Evolutionary conservation across 2,329 filamentous ascomycete species (phyloP).

Genomic region (Salinomyces thailandicus): DNA sequence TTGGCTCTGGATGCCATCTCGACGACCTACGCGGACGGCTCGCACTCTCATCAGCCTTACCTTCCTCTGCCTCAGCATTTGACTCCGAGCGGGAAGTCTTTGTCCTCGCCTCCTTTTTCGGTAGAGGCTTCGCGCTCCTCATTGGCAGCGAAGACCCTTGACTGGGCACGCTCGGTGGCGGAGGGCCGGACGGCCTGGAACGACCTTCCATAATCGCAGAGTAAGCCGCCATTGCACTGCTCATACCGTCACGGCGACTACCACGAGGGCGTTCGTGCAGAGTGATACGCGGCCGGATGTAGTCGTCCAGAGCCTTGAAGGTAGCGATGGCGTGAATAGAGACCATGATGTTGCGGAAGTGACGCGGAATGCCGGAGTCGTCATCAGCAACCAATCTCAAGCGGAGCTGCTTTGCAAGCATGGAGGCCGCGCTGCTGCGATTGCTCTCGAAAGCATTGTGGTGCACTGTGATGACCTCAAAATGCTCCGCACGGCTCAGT

Average conservation of each 20-base stretch:
- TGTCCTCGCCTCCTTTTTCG: constrained; percentile 14
- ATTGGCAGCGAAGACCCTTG: constrained; percentile 21
- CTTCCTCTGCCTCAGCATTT: constrained; percentile 9
- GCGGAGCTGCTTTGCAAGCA: constrained; percentile 91
- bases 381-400: constrained; percentile 83
- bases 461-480: constrained; percentile 92
- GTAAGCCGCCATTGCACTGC: constrained; percentile 63
- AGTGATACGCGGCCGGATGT: constrained; percentile 79
- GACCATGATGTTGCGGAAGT: constrained; percentile 92
- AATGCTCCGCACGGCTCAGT: constrained; percentile 92
- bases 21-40: constrained; percentile 23
- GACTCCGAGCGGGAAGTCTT: constrained; percentile 19
- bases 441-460: constrained; percentile 85
- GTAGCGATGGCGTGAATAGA: constrained; percentile 97
- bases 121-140: constrained; percentile 12
- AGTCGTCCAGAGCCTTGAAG: constrained; percentile 94
- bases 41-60: constrained; percentile 13
- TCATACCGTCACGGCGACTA: constrained; percentile 51
- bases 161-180: constrained; percentile 27
- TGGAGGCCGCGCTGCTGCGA: constrained; percentile 81
- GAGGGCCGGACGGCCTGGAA: constrained; percentile 19
- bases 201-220: constrained; percentile 59
- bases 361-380: constrained; percentile 74
- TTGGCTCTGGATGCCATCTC: constrained; percentile 21
- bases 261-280: constrained; percentile 59